Conservation (phyloP, 306 rosid genomes). For the Vigna unguiculata region DNA sequence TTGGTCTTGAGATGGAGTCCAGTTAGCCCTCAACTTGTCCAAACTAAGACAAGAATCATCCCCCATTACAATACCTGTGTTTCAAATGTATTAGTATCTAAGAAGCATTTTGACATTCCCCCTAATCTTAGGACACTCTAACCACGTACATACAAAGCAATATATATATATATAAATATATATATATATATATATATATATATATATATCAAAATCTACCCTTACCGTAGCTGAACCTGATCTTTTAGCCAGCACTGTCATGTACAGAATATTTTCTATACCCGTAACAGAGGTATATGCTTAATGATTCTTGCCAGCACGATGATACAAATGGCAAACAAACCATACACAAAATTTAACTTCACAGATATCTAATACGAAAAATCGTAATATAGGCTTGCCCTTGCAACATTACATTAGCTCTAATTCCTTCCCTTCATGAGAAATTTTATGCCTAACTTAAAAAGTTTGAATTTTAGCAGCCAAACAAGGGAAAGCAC, state of each 20-base stretch:
- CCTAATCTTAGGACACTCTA: neutral
- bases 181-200: too few relatives aligned
- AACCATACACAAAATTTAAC: slow-evolving; percentile 11
- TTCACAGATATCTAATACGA: neutral
- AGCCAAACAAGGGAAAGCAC: slow-evolving; percentile 14
- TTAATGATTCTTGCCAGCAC: too few relatives aligned
- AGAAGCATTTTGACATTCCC: slow-evolving; percentile 20
- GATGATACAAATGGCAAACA: slow-evolving; percentile 28
- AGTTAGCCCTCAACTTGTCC: slow-evolving; percentile 58
- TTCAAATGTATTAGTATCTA: slow-evolving; percentile 21
- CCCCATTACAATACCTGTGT: slow-evolving; percentile 56
- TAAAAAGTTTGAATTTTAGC: slow-evolving; percentile 34
- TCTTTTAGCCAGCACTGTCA: neutral
- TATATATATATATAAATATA: too few relatives aligned
- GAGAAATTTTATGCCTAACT: neutral
- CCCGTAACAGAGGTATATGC: slow-evolving; percentile 19
- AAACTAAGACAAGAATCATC: slow-evolving; percentile 39
- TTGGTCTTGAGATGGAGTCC: slow-evolving; percentile 66
- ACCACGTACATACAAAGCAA: too few relatives aligned
- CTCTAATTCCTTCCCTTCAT: slow-evolving; percentile 9
- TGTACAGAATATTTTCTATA: slow-evolving; percentile 5
- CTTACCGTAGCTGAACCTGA: slow-evolving; percentile 4
- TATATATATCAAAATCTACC: slow-evolving; percentile 23
- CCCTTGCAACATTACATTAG: slow-evolving; percentile 3
- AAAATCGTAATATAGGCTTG: neutral